Evolutionary conservation across 768 basidiomycete genomes (phyloP), one percentile per base, ranked within the genome.

Genomic region (Termitomyces sp.): DNA sequence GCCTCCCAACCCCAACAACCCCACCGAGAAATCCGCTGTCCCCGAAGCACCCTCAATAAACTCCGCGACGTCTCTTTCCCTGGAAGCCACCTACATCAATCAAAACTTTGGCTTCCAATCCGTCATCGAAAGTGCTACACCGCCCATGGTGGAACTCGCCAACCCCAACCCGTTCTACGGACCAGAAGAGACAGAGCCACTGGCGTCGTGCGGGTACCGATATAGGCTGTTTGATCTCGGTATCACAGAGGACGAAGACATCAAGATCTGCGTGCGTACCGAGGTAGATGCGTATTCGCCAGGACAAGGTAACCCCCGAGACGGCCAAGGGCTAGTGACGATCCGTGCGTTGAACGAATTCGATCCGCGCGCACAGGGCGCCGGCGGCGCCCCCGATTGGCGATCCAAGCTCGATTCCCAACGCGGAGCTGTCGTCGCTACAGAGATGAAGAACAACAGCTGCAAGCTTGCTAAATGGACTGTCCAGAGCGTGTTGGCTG

Each of bases 391-490:
- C 18, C 92, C 95, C n/a, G 97, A 99, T 73, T 99, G 97, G 97
- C 85, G 95, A 36, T 84, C 91, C n/a, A 96, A 96, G 75, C 77
- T 99, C 45, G 97, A 99, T 74, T 87, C 91, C 5, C 95, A 98
- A 73, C 86, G 95, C 47, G 97, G 97, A 62, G 97, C 97, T 2
- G 96, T 99, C 45, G 95, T 98, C 60, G 94, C 97, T 37, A 95
- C 93, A 27, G 97, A 99, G 80, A 98, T 98, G 97, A 99, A 98
- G 79, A 99, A 99, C 75, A 99, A 99, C 77, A 92, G 89, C 66
- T 95, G 89, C 77, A 99, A 99, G 73, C 82, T 99, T 31, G 95
- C 95, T 20, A 90, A 96, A 68, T 99, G 96, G 95, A 88, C 96
- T 0, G 92, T 98, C 18, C 95, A 98, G 78, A 91, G 91, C 69